phyloP scores from a whole-genome alignment of 73 alveolate genomes.

The Effrenium voratum region DNA sequence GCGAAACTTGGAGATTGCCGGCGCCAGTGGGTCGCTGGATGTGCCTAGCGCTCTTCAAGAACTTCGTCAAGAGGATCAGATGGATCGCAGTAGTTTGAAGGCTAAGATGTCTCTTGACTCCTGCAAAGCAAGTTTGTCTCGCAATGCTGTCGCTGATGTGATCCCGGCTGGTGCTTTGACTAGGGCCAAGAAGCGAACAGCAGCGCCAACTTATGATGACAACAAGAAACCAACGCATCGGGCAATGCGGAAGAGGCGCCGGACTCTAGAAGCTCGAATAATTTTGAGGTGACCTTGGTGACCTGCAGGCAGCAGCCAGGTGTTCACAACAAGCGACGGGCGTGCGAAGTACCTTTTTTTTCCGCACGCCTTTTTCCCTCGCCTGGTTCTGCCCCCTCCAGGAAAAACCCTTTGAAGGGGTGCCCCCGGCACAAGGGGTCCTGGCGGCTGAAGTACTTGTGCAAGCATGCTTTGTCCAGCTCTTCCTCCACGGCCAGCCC shows the following conservation, averaged over 20 bases:
- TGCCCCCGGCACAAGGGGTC: too few relatives aligned
- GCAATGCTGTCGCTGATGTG: background rate
- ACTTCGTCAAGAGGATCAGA: background rate
- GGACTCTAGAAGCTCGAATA: background rate
- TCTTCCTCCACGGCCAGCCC: too few relatives aligned
- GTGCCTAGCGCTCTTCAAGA: background rate
- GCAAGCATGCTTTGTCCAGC: too few relatives aligned
- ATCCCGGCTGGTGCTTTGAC: background rate
- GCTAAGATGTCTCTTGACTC: background rate
- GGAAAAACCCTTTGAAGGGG: too few relatives aligned
- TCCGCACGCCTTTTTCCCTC: too few relatives aligned
- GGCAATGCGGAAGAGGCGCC: background rate
- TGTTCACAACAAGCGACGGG: too few relatives aligned
- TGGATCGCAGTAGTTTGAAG: background rate
- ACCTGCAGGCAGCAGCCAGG: background rate
- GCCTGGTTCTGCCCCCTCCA: too few relatives aligned
- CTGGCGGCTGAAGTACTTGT: too few relatives aligned
- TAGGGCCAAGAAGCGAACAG: background rate
- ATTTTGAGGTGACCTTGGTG: background rate
- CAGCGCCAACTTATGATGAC: background rate
- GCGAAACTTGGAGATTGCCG: background rate
- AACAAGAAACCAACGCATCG: background rate
- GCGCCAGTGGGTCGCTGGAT: background rate
- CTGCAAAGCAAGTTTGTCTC: background rate
- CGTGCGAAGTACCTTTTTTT: too few relatives aligned